phyloP scores from a whole-genome alignment of 2,329 filamentous ascomycete genomes.

The Diaporthe longicolla region DNA sequence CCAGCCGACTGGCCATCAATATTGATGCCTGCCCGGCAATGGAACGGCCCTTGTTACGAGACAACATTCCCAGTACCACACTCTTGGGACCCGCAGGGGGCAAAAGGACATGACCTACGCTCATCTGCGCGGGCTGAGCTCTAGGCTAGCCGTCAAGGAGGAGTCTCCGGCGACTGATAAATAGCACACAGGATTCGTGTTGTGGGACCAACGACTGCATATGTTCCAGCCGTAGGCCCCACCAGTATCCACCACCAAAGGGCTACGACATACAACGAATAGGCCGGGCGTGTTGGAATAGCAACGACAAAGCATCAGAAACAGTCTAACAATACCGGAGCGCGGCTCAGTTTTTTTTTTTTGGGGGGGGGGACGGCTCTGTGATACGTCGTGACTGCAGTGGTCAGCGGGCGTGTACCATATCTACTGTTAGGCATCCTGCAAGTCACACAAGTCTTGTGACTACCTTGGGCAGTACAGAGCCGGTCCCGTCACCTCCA shows the following conservation, averaged over 20 bases:
- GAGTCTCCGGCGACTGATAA: constrained; percentile 12
- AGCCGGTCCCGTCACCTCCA: background rate
- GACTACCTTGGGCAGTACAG: background rate
- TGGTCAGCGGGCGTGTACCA: constrained; percentile 5
- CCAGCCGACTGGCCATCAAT: constrained; percentile 4
- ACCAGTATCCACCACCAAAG: constrained; percentile 21
- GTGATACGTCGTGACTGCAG: constrained; percentile 13
- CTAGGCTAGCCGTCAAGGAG: constrained; percentile 16
- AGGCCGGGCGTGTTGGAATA: constrained; percentile 11
- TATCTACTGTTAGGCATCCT: background rate
- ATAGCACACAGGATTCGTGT: constrained; percentile 21
- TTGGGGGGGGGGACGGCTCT: background rate
- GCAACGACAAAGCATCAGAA: constrained; percentile 21
- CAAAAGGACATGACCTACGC: constrained; percentile 26
- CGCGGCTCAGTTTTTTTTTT: constrained; percentile 23
- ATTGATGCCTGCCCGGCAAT: constrained; percentile 20
- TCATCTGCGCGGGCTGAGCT: constrained; percentile 18
- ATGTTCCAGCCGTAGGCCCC: constrained; percentile 22
- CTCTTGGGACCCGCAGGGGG: constrained; percentile 23
- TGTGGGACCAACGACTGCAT: constrained; percentile 30
- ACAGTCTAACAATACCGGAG: constrained; percentile 8
- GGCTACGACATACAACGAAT: constrained; percentile 24
- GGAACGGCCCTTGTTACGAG: constrained; percentile 23
- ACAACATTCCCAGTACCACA: constrained; percentile 31
- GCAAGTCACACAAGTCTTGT: constrained; percentile 8